Evolutionary conservation across 2,329 filamentous ascomycete genomes (phyloP).

Genomic region (Apiospora aurea): DNA sequence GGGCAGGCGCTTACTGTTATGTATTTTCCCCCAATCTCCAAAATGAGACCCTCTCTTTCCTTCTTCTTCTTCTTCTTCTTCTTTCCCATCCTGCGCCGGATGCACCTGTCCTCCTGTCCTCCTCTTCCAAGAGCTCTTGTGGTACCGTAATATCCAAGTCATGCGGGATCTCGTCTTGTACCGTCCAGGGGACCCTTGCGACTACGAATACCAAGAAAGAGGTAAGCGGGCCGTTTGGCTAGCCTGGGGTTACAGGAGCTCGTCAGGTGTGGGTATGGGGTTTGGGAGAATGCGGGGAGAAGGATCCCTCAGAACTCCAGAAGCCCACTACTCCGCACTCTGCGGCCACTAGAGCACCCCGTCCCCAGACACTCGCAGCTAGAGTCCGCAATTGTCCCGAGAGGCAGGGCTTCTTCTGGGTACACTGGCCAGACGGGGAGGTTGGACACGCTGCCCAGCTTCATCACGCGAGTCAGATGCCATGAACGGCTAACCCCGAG

Average conservation of each 20-base stretch:
- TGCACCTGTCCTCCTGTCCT: neutral
- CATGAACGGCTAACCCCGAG: neutral
- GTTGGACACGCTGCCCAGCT: neutral
- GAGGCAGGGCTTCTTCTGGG: neutral
- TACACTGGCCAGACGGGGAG: neutral
- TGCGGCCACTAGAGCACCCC: neutral
- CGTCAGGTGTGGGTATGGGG: slow-evolving; percentile 12
- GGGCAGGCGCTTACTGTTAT: neutral
- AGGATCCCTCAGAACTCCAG: neutral
- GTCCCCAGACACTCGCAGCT: neutral
- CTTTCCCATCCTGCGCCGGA: neutral
- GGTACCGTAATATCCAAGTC: slow-evolving; percentile 9
- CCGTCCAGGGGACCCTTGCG: neutral
- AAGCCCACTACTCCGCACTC: slow-evolving; percentile 15
- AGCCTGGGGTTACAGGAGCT: neutral
- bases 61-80: neutral
- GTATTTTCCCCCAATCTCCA: slow-evolving; percentile 6
- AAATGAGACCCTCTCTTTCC: neutral
- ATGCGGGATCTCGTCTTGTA: neutral
- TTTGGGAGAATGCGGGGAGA: slow-evolving; percentile 2
- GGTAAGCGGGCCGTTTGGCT: neutral
- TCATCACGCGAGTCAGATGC: neutral
- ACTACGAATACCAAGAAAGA: neutral
- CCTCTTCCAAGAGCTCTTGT: neutral
- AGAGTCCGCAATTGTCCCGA: neutral